Evolutionary conservation across 768 basidiomycete genomes (phyloP).

Genomic region (Cytidiella melzeri): DNA sequence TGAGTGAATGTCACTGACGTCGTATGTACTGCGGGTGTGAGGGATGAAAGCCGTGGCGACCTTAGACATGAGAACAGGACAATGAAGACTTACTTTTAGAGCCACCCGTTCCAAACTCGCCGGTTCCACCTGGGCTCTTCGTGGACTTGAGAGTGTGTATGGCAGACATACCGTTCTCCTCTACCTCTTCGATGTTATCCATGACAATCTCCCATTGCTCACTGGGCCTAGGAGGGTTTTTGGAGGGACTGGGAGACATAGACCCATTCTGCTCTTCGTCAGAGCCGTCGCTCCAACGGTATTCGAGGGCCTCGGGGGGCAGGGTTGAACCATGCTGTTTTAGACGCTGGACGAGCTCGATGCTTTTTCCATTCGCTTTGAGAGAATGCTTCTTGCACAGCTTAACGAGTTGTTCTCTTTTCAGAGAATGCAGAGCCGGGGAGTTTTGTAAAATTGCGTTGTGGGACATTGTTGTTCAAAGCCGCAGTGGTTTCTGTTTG

Average conservation of each 20-base stretch:
- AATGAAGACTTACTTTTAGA: slow-evolving; percentile 48
- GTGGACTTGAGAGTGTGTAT: slow-evolving; percentile 43
- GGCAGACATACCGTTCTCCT: slow-evolving; percentile 42
- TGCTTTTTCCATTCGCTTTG: slow-evolving; percentile 77
- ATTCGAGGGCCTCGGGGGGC: slow-evolving; percentile 40
- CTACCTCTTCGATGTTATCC: slow-evolving; percentile 68
- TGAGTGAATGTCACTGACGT: not conserved
- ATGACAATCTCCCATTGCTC: slow-evolving; percentile 87
- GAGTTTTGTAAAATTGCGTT: slow-evolving; percentile 82
- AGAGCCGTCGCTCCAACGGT: slow-evolving; percentile 46
- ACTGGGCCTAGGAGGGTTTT: slow-evolving; percentile 48
- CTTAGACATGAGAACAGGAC: too few species aligned
- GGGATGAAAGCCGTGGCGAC: too few species aligned
- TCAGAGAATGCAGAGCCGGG: slow-evolving; percentile 75
- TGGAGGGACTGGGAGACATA: not conserved
- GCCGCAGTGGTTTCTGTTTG: not conserved
- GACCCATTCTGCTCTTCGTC: slow-evolving; percentile 14
- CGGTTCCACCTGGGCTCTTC: slow-evolving; percentile 34
- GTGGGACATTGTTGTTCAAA: slow-evolving; percentile 49
- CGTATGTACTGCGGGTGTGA: not conserved
- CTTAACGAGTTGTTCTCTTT: slow-evolving; percentile 78
- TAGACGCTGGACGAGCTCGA: slow-evolving; percentile 63
- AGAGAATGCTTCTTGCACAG: slow-evolving; percentile 80
- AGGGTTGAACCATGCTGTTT: slow-evolving; percentile 62
- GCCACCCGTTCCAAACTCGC: slow-evolving; percentile 70